Base-by-base conservation (phyloP, 768 basidiomycete genomes). In the Trametes cingulata region DNA sequence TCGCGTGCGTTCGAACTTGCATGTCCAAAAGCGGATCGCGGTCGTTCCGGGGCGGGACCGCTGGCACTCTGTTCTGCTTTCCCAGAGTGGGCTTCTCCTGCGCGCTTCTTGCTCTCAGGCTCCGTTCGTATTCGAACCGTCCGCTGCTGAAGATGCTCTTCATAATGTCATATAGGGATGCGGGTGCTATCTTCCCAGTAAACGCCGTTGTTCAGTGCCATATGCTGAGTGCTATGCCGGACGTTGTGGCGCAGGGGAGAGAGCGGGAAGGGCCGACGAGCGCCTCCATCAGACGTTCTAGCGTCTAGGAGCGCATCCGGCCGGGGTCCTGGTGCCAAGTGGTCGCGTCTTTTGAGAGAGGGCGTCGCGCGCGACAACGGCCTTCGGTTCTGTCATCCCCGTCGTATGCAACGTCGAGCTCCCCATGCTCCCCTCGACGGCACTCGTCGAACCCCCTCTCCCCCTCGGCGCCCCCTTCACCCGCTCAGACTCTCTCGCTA, bases 401-500 rank as follows among this genome's bases (percentile, higher is more conserved):
- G 52, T 52, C 57, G 60, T 66, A 67, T 67, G 66, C 68, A 61
- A 64, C 70, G 68, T 71, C 68, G 64, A 64, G 62, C 66, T 54
- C 56, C 56, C 62, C 64, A 71, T 71, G 68, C 70, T 69, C 61
- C 62, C 64, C 69, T 66, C 72, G 67, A 66, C 69, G 63, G 56
- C 71, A 52, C 25, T 62, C 52, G 63, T 66, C 58, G 58, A 65
- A 52, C 55, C 56, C 59, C 47, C 48, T 46, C 58, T 46, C 39
- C 27, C 51, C 22, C 45, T 50, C 25, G 54, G 61, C 35, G 60
- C 66, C 35, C 22, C 68, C 52, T 51, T 64, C 64, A 59, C 64
- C 52, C 72, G 73, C 58, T 67, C 72, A 41, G 70, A 72, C 50
- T 74, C 73, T 40, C 35, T 64, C 47, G 68, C 66, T 47, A 71